phyloP scores from a whole-genome alignment of 2,329 filamentous ascomycete genomes.

The Fusarium pininemorale region DNA sequence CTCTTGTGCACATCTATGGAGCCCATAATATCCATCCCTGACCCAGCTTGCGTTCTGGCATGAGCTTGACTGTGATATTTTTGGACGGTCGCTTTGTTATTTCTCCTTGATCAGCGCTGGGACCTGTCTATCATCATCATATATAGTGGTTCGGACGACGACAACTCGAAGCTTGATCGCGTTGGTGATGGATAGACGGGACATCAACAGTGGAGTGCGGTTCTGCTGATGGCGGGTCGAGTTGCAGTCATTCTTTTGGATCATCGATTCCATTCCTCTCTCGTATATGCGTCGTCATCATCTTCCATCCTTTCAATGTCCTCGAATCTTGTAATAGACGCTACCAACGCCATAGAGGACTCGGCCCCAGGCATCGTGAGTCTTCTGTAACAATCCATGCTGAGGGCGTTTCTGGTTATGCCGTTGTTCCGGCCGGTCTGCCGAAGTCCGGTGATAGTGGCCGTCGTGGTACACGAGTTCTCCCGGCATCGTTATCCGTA shows the following conservation, averaged over 20 bases:
- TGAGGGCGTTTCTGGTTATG: slow-evolving; percentile 12
- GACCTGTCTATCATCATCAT: slow-evolving; percentile 32
- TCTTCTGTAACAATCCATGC: slow-evolving; percentile 44
- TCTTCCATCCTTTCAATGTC: slow-evolving; percentile 31
- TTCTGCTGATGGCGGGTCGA: slow-evolving; percentile 11
- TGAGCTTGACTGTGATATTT: slow-evolving; percentile 24
- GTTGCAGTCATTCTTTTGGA: slow-evolving; percentile 1
- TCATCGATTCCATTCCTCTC: slow-evolving; percentile 20
- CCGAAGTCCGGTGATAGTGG: slow-evolving; percentile 40
- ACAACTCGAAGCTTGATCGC: slow-evolving; percentile 6
- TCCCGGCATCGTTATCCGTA: slow-evolving; percentile 22
- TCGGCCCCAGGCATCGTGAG: slow-evolving; percentile 51
- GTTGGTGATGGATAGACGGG: neutral
- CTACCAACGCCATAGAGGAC: slow-evolving; percentile 52
- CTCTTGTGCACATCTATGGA: slow-evolving; percentile 31
- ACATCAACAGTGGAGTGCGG: slow-evolving; percentile 16
- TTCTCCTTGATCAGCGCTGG: slow-evolving; percentile 23
- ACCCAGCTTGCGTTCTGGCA: slow-evolving; percentile 5
- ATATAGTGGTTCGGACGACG: slow-evolving; percentile 15
- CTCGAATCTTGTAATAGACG: slow-evolving; percentile 49
- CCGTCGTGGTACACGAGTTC: slow-evolving; percentile 47
- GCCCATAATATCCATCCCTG: slow-evolving; percentile 12
- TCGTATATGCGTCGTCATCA: slow-evolving; percentile 27
- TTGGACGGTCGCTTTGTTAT: slow-evolving; percentile 7
- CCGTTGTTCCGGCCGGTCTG: slow-evolving; percentile 20